Evolutionary conservation across 352 stramenopile species (phyloP).

Genomic region (Globisporangium solare): DNA sequence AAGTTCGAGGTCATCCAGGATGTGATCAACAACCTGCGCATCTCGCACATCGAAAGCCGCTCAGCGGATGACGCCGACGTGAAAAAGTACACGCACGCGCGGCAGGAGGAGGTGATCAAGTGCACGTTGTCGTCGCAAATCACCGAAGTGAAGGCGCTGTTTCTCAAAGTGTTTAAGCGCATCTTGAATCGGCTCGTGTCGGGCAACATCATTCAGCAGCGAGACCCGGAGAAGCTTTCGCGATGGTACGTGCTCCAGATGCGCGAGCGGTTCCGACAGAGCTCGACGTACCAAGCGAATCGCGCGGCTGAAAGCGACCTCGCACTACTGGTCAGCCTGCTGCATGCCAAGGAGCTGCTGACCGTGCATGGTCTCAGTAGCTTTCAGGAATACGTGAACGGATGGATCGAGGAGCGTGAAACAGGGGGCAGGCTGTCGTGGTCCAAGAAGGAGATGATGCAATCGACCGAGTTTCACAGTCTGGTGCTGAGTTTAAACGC

Average conservation of each 20-base stretch:
- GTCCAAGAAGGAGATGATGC: constrained; percentile 78
- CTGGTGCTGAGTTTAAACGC: constrained; percentile 44
- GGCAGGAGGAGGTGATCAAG: constrained; percentile 82
- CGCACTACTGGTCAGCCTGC: constrained; percentile 60
- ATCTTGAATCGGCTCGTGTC: constrained; percentile 54
- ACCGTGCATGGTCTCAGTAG: constrained; percentile 69
- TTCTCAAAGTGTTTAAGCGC: constrained; percentile 54
- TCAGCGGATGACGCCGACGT: constrained; percentile 95
- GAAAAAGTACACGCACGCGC: constrained; percentile 79
- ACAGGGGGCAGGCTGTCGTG: constrained; percentile 44
- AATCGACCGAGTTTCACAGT: constrained; percentile 65
- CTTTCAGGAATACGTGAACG: constrained; percentile 67
- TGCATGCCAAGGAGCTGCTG: constrained; percentile 78
- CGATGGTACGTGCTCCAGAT: constrained; percentile 79
- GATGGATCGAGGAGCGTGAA: constrained; percentile 51
- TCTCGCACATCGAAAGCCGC: constrained; percentile 94
- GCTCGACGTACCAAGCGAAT: constrained; percentile 53
- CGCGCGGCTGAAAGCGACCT: constrained; percentile 74
- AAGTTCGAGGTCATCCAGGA: constrained; percentile 95
- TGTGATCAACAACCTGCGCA: constrained; percentile 93
- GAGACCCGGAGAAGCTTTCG: constrained; percentile 70
- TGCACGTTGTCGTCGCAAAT: constrained; percentile 59
- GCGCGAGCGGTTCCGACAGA: constrained; percentile 68
- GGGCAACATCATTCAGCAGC: constrained; percentile 58
- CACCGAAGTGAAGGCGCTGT: constrained; percentile 57